A percentile compares a stretch with the other conserved stretches of the same genome.
Evolutionary conservation across 2,329 filamentous ascomycete species (phyloP).

Genomic region (Aspergillus sp.): DNA sequence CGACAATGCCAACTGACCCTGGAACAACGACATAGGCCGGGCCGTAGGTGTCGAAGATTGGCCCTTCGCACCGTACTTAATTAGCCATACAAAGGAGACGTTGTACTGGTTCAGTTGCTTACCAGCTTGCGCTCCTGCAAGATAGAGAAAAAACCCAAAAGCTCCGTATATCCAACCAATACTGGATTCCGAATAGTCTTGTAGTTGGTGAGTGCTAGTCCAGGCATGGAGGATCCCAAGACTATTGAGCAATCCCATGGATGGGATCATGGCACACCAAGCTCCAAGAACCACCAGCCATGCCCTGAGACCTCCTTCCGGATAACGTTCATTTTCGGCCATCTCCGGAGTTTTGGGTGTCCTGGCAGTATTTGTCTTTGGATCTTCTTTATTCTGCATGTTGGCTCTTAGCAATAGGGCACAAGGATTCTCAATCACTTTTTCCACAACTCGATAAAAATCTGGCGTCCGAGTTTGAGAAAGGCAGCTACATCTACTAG

Average conservation of each 20-base stretch:
- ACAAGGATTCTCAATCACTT: too few relatives aligned
- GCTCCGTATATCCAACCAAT: slow-evolving; percentile 44
- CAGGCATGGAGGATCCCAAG: slow-evolving; percentile 40
- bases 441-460: too few relatives aligned
- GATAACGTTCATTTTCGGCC: slow-evolving; percentile 13
- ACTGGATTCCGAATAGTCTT: slow-evolving; percentile 28
- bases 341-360: too few relatives aligned
- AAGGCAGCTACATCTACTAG: too few relatives aligned
- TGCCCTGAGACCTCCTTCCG: slow-evolving; percentile 42
- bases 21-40: slow-evolving; percentile 11
- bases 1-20: slow-evolving; percentile 18
- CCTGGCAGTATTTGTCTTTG: too few relatives aligned
- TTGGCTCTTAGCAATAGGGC: too few relatives aligned
- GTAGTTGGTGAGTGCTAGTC: slow-evolving; percentile 36
- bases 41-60: slow-evolving; percentile 18
- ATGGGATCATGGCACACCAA: slow-evolving; percentile 36
- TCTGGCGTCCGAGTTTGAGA: too few relatives aligned
- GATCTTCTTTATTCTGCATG: too few relatives aligned
- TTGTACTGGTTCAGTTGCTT: neutral
- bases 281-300: slow-evolving; percentile 45
- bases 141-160: slow-evolving; percentile 40
- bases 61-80: slow-evolving; percentile 6
- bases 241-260: slow-evolving; percentile 42
- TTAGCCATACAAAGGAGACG: too few relatives aligned
- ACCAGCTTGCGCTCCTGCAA: slow-evolving; percentile 24